Conservation (phyloP, 2,329 filamentous ascomycete species). For the Tolypocladium sp. region DNA sequence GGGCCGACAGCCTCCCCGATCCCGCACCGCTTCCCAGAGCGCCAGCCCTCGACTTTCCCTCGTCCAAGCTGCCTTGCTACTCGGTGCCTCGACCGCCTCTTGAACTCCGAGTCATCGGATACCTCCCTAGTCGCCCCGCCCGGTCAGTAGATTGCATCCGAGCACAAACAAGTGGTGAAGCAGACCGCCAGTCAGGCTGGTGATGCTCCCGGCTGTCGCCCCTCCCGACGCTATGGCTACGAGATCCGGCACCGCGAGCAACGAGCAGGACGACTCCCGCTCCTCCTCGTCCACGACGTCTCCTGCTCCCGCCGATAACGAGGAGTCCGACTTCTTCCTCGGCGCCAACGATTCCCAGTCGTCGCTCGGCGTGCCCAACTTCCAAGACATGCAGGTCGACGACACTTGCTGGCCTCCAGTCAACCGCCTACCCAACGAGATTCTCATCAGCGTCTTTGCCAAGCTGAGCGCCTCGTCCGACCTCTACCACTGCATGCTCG, state of each 20-base stretch:
- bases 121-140: background rate
- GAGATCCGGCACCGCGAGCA: constrained; percentile 9
- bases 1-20: background rate
- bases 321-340: constrained; percentile 90
- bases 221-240: constrained; percentile 9
- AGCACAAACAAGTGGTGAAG: background rate
- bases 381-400: constrained; percentile 65
- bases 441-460: constrained; percentile 86
- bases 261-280: constrained; percentile 42
- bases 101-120: background rate
- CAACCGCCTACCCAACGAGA: constrained; percentile 80
- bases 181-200: background rate
- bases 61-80: background rate
- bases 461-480: constrained; percentile 71
- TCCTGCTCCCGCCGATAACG: constrained; percentile 67
- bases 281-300: constrained; percentile 65
- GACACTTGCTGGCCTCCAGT: constrained; percentile 67
- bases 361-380: constrained; percentile 72
- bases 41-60: background rate
- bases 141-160: background rate
- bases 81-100: background rate
- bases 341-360: constrained; percentile 87
- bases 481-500: constrained; percentile 80
- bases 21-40: background rate
- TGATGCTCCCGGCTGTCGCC: constrained; percentile 9